Evolutionary conservation across 2,329 filamentous ascomycete genomes (phyloP), one percentile per base, ranked within the genome.

Genomic region (Aureobasidium subglaciale): DNA sequence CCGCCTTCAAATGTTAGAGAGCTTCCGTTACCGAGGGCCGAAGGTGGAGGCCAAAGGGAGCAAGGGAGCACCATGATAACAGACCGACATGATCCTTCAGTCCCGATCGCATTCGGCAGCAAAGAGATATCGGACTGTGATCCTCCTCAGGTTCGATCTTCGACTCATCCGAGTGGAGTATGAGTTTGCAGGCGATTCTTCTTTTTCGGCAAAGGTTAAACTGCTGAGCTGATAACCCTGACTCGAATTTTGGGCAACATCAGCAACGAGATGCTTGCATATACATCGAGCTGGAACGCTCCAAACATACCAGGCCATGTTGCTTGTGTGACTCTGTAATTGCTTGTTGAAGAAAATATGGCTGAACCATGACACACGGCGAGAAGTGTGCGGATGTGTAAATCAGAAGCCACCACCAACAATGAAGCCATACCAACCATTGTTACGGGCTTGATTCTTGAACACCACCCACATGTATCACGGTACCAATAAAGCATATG

Each of bases 1-100:
- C 48, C 48, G 48, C 48, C 48, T 52, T 41, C 16, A 37, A 5
- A 35, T 38, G 22, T 38, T 22, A 22, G 32, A 32, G 11, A 27
- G 22, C n/a, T 18, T 30, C 35, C 22, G 48, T 40, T 40, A 24
- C 48, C 48, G 48, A 52, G 48, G 48, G 40, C 40, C 40, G 40
- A 40, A 52, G 22, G 34, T 30, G 35, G 35, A 25, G 48, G 11
- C 34, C 35, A 37, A 35, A 37, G 45, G 45, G 32, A 49, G 32
- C 8, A 27, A 50, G 5, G n/a, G 34, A 24, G 18, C 27, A 15
- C 16, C 30, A 24, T 20, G 29, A n/a, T 27, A 22, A 4, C 27
- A 15, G 27, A 45, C 16, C n/a, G 15, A 6, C 5, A 25, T n/a
- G 38, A 1, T 29, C n/a, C n/a, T n/a, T n/a, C n/a, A n/a, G n/a